Conservation (phyloP, 768 basidiomycete species). For the Plicaturopsis crispa region DNA sequence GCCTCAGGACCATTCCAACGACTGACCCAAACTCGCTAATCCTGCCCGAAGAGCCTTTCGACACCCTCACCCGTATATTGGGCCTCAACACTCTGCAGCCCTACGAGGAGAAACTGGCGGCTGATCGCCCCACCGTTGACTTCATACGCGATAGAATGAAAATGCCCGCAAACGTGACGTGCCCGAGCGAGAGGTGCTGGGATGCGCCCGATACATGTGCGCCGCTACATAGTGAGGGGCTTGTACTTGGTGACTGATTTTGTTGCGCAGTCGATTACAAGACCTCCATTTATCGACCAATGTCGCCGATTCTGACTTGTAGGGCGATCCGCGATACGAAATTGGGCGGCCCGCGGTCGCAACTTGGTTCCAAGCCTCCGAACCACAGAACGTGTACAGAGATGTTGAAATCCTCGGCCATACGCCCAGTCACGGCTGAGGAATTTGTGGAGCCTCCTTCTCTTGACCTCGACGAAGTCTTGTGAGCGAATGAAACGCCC, state of each 20-base stretch:
- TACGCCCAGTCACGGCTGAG: slow-evolving; percentile 21
- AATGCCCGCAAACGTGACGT: too few species aligned
- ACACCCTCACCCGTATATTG: slow-evolving; percentile 28
- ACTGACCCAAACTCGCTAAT: slow-evolving; percentile 43
- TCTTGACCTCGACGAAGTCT: slow-evolving; percentile 25
- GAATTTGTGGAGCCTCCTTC: slow-evolving; percentile 20
- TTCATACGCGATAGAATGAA: slow-evolving; percentile 12
- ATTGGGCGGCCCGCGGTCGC: slow-evolving; percentile 22
- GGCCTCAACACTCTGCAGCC: slow-evolving; percentile 22
- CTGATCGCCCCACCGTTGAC: slow-evolving; percentile 14
- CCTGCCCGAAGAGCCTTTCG: slow-evolving; percentile 50
- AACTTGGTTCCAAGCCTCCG: slow-evolving; percentile 19
- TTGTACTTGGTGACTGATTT: too few species aligned
- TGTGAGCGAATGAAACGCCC: slow-evolving; percentile 34
- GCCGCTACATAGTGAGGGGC: too few species aligned
- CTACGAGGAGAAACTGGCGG: slow-evolving; percentile 39
- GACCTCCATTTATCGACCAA: slow-evolving; percentile 22
- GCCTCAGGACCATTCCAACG: slow-evolving; percentile 34
- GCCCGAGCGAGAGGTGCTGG: slow-evolving; percentile 30
- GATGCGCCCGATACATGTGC: slow-evolving; percentile 27
- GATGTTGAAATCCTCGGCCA: slow-evolving; percentile 14
- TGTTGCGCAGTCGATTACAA: slow-evolving; percentile 17
- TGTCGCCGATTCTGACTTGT: slow-evolving; percentile 38
- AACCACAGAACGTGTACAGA: slow-evolving; percentile 9
- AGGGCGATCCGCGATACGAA: slow-evolving; percentile 38